Evolutionary conservation across 805 yeast genomes (phyloP).

Genomic region (Crinitomyces ghanaensis): DNA sequence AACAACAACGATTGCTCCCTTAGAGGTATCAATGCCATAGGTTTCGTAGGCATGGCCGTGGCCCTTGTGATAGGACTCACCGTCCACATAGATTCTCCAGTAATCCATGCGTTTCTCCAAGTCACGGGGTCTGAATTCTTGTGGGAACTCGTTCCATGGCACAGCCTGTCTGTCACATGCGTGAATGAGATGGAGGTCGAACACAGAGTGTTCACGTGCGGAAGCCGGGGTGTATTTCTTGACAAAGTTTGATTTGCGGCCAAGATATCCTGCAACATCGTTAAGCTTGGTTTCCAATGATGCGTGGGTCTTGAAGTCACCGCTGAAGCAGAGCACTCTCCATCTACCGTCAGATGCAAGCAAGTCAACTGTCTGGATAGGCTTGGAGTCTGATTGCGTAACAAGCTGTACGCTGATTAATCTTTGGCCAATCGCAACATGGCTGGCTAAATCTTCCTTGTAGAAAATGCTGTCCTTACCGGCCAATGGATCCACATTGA

Average conservation of each 20-base stretch:
- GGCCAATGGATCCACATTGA: too few species aligned
- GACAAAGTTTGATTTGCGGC: conserved; percentile 8
- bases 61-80: conserved; percentile 24
- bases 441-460: conserved; percentile 14
- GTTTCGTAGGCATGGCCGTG: conserved; percentile 20
- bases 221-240: conserved; percentile 22
- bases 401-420: conserved; percentile 19
- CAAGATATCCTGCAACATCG: conserved; percentile 20
- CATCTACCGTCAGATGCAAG: conserved; percentile 25
- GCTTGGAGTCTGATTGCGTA: conserved; percentile 22
- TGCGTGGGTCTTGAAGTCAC: conserved; percentile 15
- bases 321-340: conserved; percentile 23
- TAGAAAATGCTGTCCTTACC: conserved; percentile 1
- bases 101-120: conserved; percentile 21
- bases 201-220: conserved; percentile 21
- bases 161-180: conserved; percentile 14
- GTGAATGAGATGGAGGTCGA: conserved; percentile 22
- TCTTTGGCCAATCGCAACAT: conserved; percentile 22
- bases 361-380: conserved; percentile 19
- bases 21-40: conserved; percentile 22
- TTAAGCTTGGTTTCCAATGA: conserved; percentile 1
- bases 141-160: conserved; percentile 24
- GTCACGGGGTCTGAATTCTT: conserved; percentile 18
- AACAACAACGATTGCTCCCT: conserved; percentile 22
- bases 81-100: conserved; percentile 23